phyloP scores from a whole-genome alignment of 2,329 filamentous ascomycete species.

The Plectosphaerella sp. region DNA sequence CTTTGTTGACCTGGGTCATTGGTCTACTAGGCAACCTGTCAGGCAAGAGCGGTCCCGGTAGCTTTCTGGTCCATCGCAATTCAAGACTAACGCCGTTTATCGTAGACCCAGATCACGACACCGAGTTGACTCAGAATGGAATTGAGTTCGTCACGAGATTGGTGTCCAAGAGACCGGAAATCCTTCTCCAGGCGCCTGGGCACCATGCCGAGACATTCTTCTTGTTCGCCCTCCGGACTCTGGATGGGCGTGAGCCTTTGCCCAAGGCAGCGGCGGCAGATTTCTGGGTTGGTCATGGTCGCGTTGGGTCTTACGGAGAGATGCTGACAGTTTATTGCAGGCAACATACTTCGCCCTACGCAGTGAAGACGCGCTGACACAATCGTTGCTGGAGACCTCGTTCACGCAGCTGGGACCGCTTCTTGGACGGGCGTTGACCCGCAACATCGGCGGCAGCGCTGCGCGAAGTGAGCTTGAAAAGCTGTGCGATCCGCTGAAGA shows the following conservation, averaged over 20 bases:
- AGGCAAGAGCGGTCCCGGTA: constrained; percentile 31
- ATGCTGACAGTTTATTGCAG: constrained; percentile 26
- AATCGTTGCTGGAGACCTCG: constrained; percentile 41
- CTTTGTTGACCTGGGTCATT: constrained; percentile 58
- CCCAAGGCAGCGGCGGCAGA: constrained; percentile 70
- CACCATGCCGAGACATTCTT: constrained; percentile 63
- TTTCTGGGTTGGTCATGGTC: constrained; percentile 60
- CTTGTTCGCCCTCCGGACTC: constrained; percentile 64
- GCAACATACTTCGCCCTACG: constrained; percentile 47
- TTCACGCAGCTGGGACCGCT: constrained; percentile 57
- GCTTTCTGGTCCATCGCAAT: background rate
- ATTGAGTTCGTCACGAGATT: constrained; percentile 68
- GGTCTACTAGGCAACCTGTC: constrained; percentile 58
- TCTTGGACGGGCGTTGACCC: constrained; percentile 54
- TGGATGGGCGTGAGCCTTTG: constrained; percentile 68
- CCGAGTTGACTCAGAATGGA: constrained; percentile 67
- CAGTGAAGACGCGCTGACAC: constrained; percentile 33
- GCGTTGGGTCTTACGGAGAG: background rate
- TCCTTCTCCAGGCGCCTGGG: constrained; percentile 53
- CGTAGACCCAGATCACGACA: constrained; percentile 56
- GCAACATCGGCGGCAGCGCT: constrained; percentile 64
- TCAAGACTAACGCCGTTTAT: constrained; percentile 7
- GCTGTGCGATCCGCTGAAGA: constrained; percentile 67
- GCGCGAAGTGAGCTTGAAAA: constrained; percentile 69
- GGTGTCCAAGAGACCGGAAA: constrained; percentile 54